Evolutionary conservation across 352 stramenopile species (phyloP), one percentile per base, ranked within the genome.

Genomic region (Globisporangium abappressorium): DNA sequence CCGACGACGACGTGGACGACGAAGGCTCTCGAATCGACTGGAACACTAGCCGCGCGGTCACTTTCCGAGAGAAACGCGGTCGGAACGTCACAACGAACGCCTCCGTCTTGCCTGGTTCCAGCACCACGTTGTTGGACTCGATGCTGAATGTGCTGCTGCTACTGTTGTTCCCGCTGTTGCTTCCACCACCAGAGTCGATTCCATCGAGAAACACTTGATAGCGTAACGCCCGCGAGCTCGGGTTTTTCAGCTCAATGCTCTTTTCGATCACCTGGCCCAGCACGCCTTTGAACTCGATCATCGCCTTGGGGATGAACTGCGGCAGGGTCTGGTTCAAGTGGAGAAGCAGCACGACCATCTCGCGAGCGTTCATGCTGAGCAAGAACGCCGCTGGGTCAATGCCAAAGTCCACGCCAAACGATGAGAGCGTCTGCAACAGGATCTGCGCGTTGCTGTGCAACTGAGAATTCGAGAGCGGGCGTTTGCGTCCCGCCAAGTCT

Each of bases 191-290:
- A 3, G 56, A 57, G 30, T 62, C 57, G 0, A 51, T 73, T 36
- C 70, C 86, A 54, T 98, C 89, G 2, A 98, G 66, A 49, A 91
- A 94, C 3, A 98, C 91, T 5, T 94, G 79, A 63, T 98, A 98
- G 3, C 74, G 78, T 41, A 98, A 83, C 5, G 81, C 71, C 6
- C 82, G 86, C 3, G 79, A 77, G 22, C 87, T 94, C 6, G 94
- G 90, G 64, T 98, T 98, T 66, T 90, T 92, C 2, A 98, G 77
- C 67, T 98, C 95, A 36, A 98, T 98, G 7, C 71, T 96, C 57
- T 98, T 98, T 15, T 89, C 84, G 33, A 98, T 95, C 22, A 81
- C 69, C 47, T 90, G 84, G 0, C 94, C 94, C 6, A 98, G 71
- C 4, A 83, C 71, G 5, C 91, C 94, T 34, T 85, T 82, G 68